Conservation (phyloP, 2,329 filamentous ascomycete species). For the Fusarium illudens region DNA sequence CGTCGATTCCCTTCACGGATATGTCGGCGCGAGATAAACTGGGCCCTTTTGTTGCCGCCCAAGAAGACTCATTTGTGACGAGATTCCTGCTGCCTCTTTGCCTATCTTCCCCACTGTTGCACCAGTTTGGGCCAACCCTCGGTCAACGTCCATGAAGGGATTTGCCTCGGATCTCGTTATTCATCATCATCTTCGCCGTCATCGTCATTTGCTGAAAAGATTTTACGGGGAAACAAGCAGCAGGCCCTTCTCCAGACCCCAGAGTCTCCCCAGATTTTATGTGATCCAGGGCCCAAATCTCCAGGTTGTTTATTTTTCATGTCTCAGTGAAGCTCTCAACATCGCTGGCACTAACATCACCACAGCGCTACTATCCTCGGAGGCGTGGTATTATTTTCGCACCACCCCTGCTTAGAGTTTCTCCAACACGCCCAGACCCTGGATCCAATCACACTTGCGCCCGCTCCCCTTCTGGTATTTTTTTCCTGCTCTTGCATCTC, state of each 20-base stretch:
- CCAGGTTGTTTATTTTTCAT: conserved; percentile 20
- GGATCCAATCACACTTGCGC: conserved; percentile 18
- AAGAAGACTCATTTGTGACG: conserved; percentile 17
- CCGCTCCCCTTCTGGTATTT: background rate
- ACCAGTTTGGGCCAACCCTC: conserved; percentile 5
- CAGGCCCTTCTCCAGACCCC: conserved; percentile 26
- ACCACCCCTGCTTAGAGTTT: conserved; percentile 21
- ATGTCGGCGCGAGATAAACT: conserved; percentile 27
- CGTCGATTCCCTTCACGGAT: conserved; percentile 9
- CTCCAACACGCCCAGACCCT: conserved; percentile 20
- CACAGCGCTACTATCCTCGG: background rate
- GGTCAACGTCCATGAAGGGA: conserved; percentile 28
- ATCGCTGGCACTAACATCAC: background rate
- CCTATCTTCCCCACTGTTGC: conserved; percentile 17
- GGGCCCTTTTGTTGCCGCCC: conserved; percentile 11
- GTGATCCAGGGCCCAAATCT: conserved; percentile 24
- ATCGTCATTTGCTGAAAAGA: conserved; percentile 12
- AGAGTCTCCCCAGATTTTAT: conserved; percentile 25
- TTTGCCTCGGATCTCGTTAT: background rate
- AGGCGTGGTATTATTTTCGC: background rate
- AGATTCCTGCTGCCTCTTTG: conserved; percentile 16
- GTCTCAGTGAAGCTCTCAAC: background rate
- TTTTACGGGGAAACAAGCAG: conserved; percentile 20
- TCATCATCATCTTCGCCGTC: conserved; percentile 3
- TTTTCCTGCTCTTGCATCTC: conserved; percentile 22